phyloP scores from a whole-genome alignment of 441 rosid genomes.

The Metrosideros polymorpha region DNA sequence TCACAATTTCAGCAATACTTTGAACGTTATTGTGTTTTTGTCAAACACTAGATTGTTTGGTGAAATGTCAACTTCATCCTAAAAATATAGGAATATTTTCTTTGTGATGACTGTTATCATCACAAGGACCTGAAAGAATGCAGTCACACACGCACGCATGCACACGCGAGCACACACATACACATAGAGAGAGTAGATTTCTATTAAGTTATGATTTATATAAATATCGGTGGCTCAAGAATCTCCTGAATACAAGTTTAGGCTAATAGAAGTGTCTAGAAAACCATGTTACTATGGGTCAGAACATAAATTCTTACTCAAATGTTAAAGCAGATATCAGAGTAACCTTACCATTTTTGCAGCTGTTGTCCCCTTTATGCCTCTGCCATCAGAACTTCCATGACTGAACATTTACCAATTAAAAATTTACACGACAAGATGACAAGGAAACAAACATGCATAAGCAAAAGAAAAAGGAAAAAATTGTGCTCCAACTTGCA shows the following conservation, averaged over 20 bases:
- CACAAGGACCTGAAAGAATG: not conserved
- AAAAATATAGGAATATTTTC: not conserved
- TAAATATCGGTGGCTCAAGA: not conserved
- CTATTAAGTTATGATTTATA: not conserved
- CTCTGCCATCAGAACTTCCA: constrained; percentile 33
- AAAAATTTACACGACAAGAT: constrained; percentile 8
- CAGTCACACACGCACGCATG: not conserved
- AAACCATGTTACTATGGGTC: not conserved
- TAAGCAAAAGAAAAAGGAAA: not conserved
- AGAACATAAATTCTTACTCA: not conserved
- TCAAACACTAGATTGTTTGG: not conserved
- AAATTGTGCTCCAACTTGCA: constrained; percentile 12
- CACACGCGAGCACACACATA: not conserved
- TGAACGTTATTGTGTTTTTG: not conserved
- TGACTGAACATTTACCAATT: constrained; percentile 31
- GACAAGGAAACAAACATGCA: not conserved
- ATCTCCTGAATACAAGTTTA: not conserved
- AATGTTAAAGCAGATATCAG: not conserved
- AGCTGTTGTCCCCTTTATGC: constrained; percentile 24
- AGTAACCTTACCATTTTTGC: constrained; percentile 33
- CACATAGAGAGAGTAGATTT: not conserved
- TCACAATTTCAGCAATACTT: not conserved
- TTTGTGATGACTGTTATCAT: not conserved
- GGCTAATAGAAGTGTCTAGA: not conserved
- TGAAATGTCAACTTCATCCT: not conserved